Evolutionary conservation across 768 basidiomycete species (phyloP).

Genomic region (Lactarius pseudohatsudake): DNA sequence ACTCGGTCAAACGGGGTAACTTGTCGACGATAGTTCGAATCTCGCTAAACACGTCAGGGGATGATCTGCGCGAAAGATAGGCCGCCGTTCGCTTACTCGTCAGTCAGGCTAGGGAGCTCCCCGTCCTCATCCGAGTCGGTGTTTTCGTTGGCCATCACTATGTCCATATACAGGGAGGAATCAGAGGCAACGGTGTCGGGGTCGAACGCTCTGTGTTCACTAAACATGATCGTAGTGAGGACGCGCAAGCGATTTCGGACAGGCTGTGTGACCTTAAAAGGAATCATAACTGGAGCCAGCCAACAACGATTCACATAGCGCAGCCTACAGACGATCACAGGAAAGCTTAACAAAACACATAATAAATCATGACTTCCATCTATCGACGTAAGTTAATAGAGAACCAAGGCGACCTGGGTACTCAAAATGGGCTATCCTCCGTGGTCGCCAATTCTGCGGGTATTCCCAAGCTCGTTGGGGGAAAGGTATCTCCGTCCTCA

Average conservation of each 20-base stretch:
- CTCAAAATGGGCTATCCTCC: constrained; percentile 74
- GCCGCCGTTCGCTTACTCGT: constrained; percentile 7
- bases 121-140: background rate
- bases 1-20: constrained; percentile 53
- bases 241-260: background rate
- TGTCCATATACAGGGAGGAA: constrained; percentile 4
- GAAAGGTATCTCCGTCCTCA: constrained; percentile 42
- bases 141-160: background rate
- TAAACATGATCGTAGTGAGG: constrained; percentile 7
- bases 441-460: constrained; percentile 42
- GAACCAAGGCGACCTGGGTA: background rate
- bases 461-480: constrained; percentile 36
- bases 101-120: background rate
- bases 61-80: background rate
- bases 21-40: constrained; percentile 42
- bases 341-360: constrained; percentile 18
- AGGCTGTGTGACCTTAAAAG: background rate
- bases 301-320: constrained; percentile 7
- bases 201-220: constrained; percentile 7
- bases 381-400: constrained; percentile 14
- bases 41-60: constrained; percentile 32
- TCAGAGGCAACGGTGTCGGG: constrained; percentile 8
- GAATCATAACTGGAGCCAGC: constrained; percentile 12
- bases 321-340: constrained; percentile 15
- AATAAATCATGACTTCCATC: constrained; percentile 21